Evolutionary conservation across 352 stramenopile genomes (phyloP), one percentile per base, ranked within the genome.

Genomic region (Pythium phragmiticola): DNA sequence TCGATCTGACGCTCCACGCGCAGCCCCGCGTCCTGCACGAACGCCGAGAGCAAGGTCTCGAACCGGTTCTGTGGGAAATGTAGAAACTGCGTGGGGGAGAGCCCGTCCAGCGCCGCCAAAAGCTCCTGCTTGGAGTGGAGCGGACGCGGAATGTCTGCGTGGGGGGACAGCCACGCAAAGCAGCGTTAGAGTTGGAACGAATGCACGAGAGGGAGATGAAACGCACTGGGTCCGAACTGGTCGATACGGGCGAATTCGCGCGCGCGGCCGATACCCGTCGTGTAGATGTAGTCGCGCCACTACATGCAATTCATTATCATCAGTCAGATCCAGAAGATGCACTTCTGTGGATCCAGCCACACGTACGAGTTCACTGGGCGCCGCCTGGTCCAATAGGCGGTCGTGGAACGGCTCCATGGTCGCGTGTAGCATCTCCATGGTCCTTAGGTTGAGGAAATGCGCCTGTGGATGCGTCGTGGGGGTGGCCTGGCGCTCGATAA

Each of bases 371-470:
- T 74, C 66, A 30, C 79, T 90, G 16, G 84, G 77, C 3, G 84
- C 82, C 4, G 86, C 84, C 30, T 88, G 60, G 42, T 73, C 65
- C 9, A 89, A 65, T 57, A 95, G 52, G 7, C 72, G 74, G 63
- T 93, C 76, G 63, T 96, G 87, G 51, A 94, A 90, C 43, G 46
- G 62, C 17, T 81, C 81, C 73, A 94, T 84, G n/a, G 81, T 64
- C 37, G 76, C 60, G 33, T 84, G 84, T 4, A 98, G 72, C 63
- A 98, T 88, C 63, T 98, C 95, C 90, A 98, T 98, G 1, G 88
- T 96, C 33, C 95, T 80, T 7, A 97, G 77, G 66, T 98, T 98
- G 36, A 98, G 82, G 75, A 98, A 98, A 70, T 98, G 95, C 54
- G 95, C 95, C 72, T 98, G 93, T 8, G 95, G 95, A 70, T 98